Base-by-base conservation (phyloP, 257 asterid genomes). In the Anisodus acutangulus region DNA sequence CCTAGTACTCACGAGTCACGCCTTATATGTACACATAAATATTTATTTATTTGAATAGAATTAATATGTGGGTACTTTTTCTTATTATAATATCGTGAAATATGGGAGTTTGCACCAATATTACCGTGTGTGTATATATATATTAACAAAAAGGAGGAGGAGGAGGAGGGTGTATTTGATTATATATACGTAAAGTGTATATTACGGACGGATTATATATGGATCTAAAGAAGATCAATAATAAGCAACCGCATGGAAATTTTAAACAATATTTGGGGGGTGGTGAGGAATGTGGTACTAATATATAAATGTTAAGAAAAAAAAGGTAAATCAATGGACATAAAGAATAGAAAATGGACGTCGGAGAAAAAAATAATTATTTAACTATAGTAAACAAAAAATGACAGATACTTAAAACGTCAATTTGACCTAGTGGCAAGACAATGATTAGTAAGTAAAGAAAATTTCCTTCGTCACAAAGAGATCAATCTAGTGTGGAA, bases 401-500 rank as follows among this genome's bases (percentile, higher is more conserved):
- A 22, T 51, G 63, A 76, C 81, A 22, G 47, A 7, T 26, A 12
- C 51, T 51, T 22, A 22, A 13, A 51, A 51, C 26, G 10, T 7
- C 63, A 76, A 76, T 76, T 22, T 51, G 63, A 22, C 81, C 45
- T 22, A 19, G 63, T 76, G 62, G 19, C 45, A 49, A 51, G 6
- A 76, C 47, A 76, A 76, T 51, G 0, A 22, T 13, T 76, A 51
- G 0, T 76, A 12, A 22, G 81, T 45, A 49, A 51, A 76, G 81
- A 49, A 10, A 76, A 76, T 49, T 74, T 47, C 22, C 11, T 47
- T 49, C 19, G 80, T 49, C 80, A 49, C 80, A 74, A 6, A 71
- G 79, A 60, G 5, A 71, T 2, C 58, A 71, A n/a, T 45, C 12
- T 71, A 17, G 15, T n/a, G 59, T 0, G 9, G 80, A 47, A 74